Conservation (phyloP, 2,329 filamentous ascomycete species). For the Apiospora kogelbergensis region DNA sequence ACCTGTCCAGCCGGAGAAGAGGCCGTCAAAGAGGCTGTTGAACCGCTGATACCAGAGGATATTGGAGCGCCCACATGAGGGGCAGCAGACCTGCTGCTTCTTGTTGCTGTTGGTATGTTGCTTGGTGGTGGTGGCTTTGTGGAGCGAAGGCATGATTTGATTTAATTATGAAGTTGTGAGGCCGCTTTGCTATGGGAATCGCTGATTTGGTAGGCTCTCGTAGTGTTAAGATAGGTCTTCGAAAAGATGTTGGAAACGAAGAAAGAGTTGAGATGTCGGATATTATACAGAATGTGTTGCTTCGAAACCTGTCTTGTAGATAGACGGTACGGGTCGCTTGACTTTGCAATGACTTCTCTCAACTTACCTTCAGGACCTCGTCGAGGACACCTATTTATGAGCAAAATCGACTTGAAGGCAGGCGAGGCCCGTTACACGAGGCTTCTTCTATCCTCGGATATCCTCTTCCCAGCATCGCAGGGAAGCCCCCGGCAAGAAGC, state of each 20-base stretch:
- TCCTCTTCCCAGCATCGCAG: neutral
- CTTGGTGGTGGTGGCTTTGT: neutral
- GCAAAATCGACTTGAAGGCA: neutral
- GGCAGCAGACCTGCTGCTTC: conserved; percentile 1
- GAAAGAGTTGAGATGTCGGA: neutral
- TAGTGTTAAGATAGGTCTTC: neutral
- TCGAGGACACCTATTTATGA: neutral
- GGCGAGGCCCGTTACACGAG: neutral
- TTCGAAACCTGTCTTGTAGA: neutral
- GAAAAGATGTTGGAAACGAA: neutral
- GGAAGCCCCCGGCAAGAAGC: neutral
- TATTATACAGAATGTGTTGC: neutral
- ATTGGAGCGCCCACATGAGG: neutral
- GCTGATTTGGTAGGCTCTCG: neutral
- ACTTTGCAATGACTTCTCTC: neutral
- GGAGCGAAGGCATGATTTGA: neutral
- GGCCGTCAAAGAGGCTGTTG: conserved; percentile 5
- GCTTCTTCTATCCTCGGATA: neutral
- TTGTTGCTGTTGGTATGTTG: neutral
- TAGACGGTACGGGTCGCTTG: neutral
- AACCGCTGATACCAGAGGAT: conserved; percentile 3
- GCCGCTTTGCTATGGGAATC: neutral
- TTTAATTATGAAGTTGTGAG: neutral
- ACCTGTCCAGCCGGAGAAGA: neutral
- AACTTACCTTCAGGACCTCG: neutral